These are phyloP conservation scores for Colletotrichum chlorophyti DNA, from an alignment of 2,329 filamentous ascomycete species.

Conservation along the genomic window DNA sequence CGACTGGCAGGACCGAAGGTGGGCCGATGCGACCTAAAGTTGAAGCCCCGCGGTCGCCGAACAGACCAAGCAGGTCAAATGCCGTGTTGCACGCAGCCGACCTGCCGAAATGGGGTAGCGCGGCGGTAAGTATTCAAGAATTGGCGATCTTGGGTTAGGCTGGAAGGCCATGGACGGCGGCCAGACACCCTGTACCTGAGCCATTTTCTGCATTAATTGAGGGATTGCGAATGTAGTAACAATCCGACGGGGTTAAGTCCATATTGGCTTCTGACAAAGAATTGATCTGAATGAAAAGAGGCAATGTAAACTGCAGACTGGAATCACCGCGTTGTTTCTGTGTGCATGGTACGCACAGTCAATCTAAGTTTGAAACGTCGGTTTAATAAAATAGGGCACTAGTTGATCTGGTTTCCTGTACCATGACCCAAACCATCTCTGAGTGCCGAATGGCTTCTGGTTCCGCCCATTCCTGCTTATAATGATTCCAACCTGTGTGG, in stretches of 20 bases:
- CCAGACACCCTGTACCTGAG: not conserved
- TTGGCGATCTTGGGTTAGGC: not conserved
- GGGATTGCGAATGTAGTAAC: not conserved
- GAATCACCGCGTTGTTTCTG: no score
- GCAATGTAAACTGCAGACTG: no score
- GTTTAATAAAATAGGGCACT: no score
- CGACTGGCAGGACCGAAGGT: not conserved
- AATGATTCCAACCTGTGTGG: no score
- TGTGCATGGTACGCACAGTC: no score
- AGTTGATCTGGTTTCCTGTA: no score
- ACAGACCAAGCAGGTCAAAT: slow-evolving; percentile 25
- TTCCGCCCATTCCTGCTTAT: no score
- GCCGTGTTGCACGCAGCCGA: slow-evolving; percentile 20
- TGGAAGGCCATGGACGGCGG: not conserved
- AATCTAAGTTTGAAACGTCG: slow-evolving; percentile 1
- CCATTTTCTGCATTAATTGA: not conserved
- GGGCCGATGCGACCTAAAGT: slow-evolving; percentile 6
- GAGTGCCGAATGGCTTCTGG: no score
- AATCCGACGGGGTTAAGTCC: not conserved
- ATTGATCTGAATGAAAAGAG: not conserved
- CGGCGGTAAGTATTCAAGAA: slow-evolving; percentile 6
- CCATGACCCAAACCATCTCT: no score
- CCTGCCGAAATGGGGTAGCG: slow-evolving; percentile 27
- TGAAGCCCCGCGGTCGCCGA: not conserved
- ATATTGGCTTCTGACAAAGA: not conserved